phyloP scores from a whole-genome alignment of 2,329 filamentous ascomycete species.

The Teratosphaeria destructans region DNA sequence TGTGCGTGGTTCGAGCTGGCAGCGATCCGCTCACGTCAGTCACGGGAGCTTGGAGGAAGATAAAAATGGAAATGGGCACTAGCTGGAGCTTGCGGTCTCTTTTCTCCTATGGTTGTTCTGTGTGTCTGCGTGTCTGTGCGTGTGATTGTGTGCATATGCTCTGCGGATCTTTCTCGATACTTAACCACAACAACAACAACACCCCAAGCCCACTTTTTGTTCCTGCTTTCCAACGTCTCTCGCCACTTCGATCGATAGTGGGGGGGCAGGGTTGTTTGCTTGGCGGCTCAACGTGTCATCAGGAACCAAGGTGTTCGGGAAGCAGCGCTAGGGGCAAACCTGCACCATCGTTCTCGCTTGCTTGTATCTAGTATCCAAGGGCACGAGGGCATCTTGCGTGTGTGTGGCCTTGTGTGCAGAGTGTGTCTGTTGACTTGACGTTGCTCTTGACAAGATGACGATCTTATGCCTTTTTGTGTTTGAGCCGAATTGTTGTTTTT shows the following conservation, averaged over 20 bases:
- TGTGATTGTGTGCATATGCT: slow-evolving; percentile 12
- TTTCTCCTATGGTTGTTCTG: slow-evolving; percentile 1
- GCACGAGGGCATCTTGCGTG: background rate
- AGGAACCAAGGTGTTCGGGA: background rate
- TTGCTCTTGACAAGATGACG: background rate
- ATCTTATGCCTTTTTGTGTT: background rate
- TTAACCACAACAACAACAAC: background rate
- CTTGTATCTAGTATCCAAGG: background rate
- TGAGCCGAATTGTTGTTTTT: background rate
- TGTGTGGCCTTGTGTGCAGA: no score
- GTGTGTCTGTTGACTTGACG: background rate
- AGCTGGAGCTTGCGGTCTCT: background rate
- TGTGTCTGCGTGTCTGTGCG: slow-evolving; percentile 4
- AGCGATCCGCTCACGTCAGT: background rate
- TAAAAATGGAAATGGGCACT: background rate
- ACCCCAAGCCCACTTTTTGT: background rate
- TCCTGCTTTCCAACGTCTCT: background rate
- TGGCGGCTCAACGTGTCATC: no score
- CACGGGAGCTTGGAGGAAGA: background rate
- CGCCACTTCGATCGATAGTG: background rate
- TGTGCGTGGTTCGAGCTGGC: background rate
- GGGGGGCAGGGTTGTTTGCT: background rate
- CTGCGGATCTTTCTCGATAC: slow-evolving; percentile 11
- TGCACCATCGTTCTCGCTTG: background rate
- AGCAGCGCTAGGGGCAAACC: background rate